These are phyloP conservation scores for Gamarada debralockiae DNA, from an alignment of 495 filamentous ascomycete genomes.

Conservation along the genomic window DNA sequence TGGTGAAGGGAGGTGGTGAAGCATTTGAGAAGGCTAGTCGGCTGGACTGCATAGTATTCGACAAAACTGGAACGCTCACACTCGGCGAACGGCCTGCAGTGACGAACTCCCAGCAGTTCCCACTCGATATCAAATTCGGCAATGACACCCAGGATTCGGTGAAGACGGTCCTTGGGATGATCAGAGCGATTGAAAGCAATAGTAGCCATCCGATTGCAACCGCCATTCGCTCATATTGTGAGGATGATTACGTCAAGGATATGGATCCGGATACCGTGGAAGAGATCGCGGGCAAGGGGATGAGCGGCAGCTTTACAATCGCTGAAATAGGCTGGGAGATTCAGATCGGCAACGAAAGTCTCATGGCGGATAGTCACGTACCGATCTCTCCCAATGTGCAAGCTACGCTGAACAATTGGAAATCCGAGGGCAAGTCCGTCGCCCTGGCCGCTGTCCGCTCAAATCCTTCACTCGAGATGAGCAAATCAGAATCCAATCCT, in stretches of 20 bases:
- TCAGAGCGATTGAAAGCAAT: slow-evolving; percentile 70
- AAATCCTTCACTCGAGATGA: no score
- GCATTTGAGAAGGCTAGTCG: slow-evolving; percentile 91
- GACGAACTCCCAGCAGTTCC: slow-evolving; percentile 62
- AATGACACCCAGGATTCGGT: slow-evolving; percentile 2
- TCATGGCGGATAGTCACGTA: slow-evolving; percentile 52
- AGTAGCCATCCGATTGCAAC: slow-evolving; percentile 86
- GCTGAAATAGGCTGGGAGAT: slow-evolving; percentile 30
- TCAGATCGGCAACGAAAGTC: slow-evolving; percentile 79
- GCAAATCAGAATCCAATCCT: not conserved
- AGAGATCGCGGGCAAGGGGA: slow-evolving; percentile 78
- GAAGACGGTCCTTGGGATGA: slow-evolving; percentile 38
- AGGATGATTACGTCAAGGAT: slow-evolving; percentile 29
- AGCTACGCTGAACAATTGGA: slow-evolving; percentile 57
- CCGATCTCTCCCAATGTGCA: slow-evolving; percentile 19
- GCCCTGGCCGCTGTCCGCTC: slow-evolving; percentile 67
- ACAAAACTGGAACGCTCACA: slow-evolving; percentile 94
- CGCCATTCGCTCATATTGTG: slow-evolving; percentile 70
- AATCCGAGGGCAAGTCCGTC: slow-evolving; percentile 68
- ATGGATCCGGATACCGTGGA: slow-evolving; percentile 45
- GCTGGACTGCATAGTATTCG: slow-evolving; percentile 85
- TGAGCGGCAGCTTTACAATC: slow-evolving; percentile 61
- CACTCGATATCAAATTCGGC: slow-evolving; percentile 24
- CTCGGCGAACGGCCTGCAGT: slow-evolving; percentile 77
- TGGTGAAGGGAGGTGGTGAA: slow-evolving; percentile 93